These are phyloP conservation scores for Xerocomus amazonicus DNA, from an alignment of 1,284 basidiomycete species.

Conservation along the genomic window DNA sequence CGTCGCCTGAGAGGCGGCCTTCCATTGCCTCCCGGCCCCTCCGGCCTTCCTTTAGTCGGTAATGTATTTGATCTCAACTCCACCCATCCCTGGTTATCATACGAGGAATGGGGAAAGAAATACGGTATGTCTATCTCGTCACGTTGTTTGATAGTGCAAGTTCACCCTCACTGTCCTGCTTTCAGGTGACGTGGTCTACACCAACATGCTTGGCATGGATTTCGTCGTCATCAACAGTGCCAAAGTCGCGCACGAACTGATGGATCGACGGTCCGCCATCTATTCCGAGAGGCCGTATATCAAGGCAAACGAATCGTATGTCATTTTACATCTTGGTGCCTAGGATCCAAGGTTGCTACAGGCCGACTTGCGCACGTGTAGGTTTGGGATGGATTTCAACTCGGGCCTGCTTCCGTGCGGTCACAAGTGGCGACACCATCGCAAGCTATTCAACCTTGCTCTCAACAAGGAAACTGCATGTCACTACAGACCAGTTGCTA, in stretches of 20 bases:
- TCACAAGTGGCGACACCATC: constrained; percentile 23
- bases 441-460: constrained; percentile 21
- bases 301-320: constrained; percentile 21
- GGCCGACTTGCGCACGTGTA: constrained; percentile 7
- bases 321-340: neutral
- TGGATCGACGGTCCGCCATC: constrained; percentile 39
- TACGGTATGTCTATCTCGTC: constrained; percentile 20
- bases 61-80: constrained; percentile 20
- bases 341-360: neutral
- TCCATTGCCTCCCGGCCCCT: constrained; percentile 30
- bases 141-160: neutral
- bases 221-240: constrained; percentile 39
- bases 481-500: constrained; percentile 15
- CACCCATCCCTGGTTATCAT: constrained; percentile 28
- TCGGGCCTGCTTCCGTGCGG: constrained; percentile 29
- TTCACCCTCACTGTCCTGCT: neutral
- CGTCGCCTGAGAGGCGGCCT: constrained; percentile 10
- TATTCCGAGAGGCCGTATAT: constrained; percentile 42
- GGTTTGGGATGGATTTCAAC: constrained; percentile 33
- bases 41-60: constrained; percentile 29
- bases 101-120: constrained; percentile 29
- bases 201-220: constrained; percentile 34
- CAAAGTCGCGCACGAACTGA: constrained; percentile 37
- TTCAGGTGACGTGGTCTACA: constrained; percentile 36
- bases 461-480: constrained; percentile 15